These are phyloP conservation scores for Scenedesmus sp. DNA, from an alignment of 163 green algal genomes.

Conservation along the genomic window DNA sequence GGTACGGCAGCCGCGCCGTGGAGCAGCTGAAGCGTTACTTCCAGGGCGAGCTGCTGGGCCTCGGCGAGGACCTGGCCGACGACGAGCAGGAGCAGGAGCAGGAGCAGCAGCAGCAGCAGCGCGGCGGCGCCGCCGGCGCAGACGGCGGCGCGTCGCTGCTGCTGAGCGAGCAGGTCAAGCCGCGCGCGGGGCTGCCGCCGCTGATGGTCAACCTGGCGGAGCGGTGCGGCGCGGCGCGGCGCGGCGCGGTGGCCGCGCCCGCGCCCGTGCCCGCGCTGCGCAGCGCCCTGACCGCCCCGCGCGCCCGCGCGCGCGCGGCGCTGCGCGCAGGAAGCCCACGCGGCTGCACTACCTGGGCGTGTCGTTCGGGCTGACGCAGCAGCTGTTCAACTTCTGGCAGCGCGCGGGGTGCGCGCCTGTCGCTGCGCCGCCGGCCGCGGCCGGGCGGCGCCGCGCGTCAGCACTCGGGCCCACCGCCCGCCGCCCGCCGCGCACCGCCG, in stretches of 20 bases:
- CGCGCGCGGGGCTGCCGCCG: slow-evolving; percentile 83
- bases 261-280: background rate
- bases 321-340: slow-evolving; percentile 69
- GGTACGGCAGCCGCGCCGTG: slow-evolving; percentile 47
- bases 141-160: slow-evolving; percentile 50
- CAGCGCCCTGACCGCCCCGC: background rate
- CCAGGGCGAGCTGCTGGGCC: slow-evolving; percentile 58
- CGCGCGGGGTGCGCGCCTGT: slow-evolving; percentile 81
- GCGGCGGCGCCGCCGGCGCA: background rate
- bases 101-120: slow-evolving; percentile 16
- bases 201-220: slow-evolving; percentile 83
- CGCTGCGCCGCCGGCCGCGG: too few relatives aligned
- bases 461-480: too few relatives aligned
- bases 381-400: slow-evolving; percentile 95
- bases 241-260: background rate
- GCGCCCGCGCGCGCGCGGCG: background rate
- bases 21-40: slow-evolving; percentile 69
- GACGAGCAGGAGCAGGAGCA: slow-evolving; percentile 27
- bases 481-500: too few relatives aligned
- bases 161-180: slow-evolving; percentile 81
- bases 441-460: too few relatives aligned
- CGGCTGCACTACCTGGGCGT: slow-evolving; percentile 90
- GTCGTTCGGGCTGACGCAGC: slow-evolving; percentile 92
- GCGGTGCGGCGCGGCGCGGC: background rate
- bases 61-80: slow-evolving; percentile 50